These are phyloP conservation scores for Xylaria sp. DNA, from an alignment of 2,329 filamentous ascomycete species.

Conservation along the genomic window DNA sequence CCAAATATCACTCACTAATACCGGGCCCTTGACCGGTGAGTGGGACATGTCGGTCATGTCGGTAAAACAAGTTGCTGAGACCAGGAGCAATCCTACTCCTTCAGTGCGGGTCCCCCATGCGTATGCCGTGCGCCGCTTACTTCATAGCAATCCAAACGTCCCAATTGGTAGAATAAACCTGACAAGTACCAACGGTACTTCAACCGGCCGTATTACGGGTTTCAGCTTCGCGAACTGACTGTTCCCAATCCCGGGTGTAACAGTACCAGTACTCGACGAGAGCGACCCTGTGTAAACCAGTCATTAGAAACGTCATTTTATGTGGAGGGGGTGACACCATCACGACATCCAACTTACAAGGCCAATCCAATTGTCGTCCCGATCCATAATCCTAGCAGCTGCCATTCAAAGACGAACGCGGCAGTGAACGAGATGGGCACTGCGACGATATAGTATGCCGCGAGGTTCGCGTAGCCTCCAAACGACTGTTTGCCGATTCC, in stretches of 20 bases:
- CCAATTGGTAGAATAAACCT: not conserved
- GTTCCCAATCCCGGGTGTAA: constrained; percentile 64
- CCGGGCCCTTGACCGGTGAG: not conserved
- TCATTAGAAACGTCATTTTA: constrained; percentile 13
- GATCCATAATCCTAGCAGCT: constrained; percentile 82
- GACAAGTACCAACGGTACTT: constrained; percentile 18
- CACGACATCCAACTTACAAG: constrained; percentile 57
- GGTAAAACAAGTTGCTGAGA: constrained; percentile 11
- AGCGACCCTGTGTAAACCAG: constrained; percentile 55
- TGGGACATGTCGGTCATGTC: constrained; percentile 8
- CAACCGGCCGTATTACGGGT: constrained; percentile 60
- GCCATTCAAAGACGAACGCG: constrained; percentile 81
- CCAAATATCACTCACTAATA: constrained; percentile 5
- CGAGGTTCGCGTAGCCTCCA: constrained; percentile 87
- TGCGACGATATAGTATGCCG: constrained; percentile 87
- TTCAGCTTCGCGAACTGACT: constrained; percentile 64
- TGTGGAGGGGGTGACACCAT: not conserved
- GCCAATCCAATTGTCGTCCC: constrained; percentile 79
- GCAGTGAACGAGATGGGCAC: constrained; percentile 84
- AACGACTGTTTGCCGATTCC: constrained; percentile 90
- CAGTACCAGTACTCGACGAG: constrained; percentile 66
- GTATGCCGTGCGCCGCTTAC: constrained; percentile 7
- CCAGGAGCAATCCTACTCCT: constrained; percentile 25
- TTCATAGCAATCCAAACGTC: not conserved
- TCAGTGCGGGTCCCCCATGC: not conserved